A percentile compares a stretch with the other conserved stretches of the same genome.
Conservation (phyloP, 2,329 filamentous ascomycete genomes). For the Pseudovirgaria hyperparasitica region DNA sequence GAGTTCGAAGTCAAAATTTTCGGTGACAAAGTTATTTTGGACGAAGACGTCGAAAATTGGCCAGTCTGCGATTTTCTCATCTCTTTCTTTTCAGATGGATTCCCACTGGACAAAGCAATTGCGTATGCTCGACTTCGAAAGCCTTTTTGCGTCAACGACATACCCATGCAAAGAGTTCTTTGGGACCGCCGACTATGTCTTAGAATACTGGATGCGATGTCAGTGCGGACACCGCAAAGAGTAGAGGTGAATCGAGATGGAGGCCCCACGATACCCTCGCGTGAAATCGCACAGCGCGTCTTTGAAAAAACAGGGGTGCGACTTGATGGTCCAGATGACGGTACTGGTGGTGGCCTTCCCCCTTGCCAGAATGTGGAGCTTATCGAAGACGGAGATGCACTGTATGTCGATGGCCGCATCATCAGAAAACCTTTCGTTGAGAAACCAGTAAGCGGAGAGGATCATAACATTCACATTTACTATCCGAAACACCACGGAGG, state of each 20-base stretch:
- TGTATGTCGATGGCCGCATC: constrained; percentile 71
- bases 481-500: constrained; percentile 79
- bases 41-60: constrained; percentile 95
- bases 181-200: constrained; percentile 93
- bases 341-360: constrained; percentile 45
- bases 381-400: constrained; percentile 76
- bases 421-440: constrained; percentile 94
- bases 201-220: constrained; percentile 74
- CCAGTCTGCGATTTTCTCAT: constrained; percentile 93
- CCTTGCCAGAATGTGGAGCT: constrained; percentile 62
- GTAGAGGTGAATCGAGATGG: constrained; percentile 90
- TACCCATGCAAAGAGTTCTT: constrained; percentile 92
- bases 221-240: constrained; percentile 77
- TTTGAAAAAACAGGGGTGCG: constrained; percentile 67
- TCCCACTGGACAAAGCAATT: constrained; percentile 92
- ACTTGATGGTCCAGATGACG: constrained; percentile 57
- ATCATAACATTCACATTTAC: constrained; percentile 98
- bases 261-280: constrained; percentile 64
- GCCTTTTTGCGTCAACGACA: constrained; percentile 93
- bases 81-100: constrained; percentile 96
- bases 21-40: constrained; percentile 95
- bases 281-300: constrained; percentile 69
- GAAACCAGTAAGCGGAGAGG: constrained; percentile 95
- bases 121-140: constrained; percentile 87
- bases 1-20: constrained; percentile 98